phyloP scores from a whole-genome alignment of 2,329 filamentous ascomycete genomes.

The Thielaviopsis ethacetica region DNA sequence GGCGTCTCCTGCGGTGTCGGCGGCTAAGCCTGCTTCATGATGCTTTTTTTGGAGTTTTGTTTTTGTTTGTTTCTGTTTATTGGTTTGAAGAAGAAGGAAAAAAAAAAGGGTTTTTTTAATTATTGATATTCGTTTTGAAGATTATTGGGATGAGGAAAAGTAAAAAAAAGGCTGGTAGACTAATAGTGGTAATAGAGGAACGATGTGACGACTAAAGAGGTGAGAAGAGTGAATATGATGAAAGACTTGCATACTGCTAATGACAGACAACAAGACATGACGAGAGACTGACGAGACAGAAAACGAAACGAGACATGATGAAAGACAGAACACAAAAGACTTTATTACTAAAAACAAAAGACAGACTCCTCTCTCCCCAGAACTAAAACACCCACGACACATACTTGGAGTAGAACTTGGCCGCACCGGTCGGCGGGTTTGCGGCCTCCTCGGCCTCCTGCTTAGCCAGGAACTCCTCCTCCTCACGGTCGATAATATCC shows the following conservation, averaged over 20 bases:
- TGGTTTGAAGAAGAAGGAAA: neutral
- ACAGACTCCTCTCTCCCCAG: too few species aligned
- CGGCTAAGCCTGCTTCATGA: neutral
- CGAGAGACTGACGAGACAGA: neutral
- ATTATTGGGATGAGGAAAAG: neutral
- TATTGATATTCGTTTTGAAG: neutral
- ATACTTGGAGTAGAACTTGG: slow-evolving; percentile 12
- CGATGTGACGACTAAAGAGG: neutral
- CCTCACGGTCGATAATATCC: slow-evolving; percentile 55
- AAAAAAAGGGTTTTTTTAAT: slow-evolving; percentile 1
- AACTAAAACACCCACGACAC: slow-evolving; percentile 13
- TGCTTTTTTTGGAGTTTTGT: neutral
- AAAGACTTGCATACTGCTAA: too few species aligned
- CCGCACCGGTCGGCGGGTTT: slow-evolving; percentile 5
- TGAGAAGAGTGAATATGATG: neutral
- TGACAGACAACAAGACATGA: neutral
- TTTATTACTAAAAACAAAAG: neutral
- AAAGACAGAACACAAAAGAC: neutral
- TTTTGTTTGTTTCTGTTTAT: neutral
- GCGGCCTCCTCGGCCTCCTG: slow-evolving; percentile 18
- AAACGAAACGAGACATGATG: too few species aligned
- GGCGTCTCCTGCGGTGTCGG: neutral
- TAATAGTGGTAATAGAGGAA: neutral
- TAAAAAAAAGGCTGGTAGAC: neutral
- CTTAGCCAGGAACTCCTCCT: slow-evolving; percentile 46